Conservation (phyloP, 371 early-diverging fungal species). For the Mortierella polycephala region DNA sequence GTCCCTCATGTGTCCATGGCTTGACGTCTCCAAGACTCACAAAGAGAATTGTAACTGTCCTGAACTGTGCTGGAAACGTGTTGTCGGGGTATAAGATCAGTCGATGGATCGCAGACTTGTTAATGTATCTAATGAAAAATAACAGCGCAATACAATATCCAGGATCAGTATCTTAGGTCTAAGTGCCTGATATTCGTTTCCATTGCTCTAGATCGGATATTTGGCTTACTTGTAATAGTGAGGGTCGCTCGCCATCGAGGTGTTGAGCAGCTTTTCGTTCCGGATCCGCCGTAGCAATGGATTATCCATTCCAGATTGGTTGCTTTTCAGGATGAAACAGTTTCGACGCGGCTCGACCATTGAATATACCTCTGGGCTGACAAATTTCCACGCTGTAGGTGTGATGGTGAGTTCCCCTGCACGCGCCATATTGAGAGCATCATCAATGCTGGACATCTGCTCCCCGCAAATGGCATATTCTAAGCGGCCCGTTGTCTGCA, state of each 20-base stretch:
- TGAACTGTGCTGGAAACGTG: conserved; percentile 66
- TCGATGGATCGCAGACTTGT: conserved; percentile 64
- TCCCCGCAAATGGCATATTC: conserved; percentile 73
- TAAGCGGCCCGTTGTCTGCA: conserved; percentile 48
- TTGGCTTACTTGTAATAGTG: conserved; percentile 57
- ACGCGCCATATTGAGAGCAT: conserved; percentile 63
- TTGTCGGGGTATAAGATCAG: conserved; percentile 61
- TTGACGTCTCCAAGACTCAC: conserved; percentile 66
- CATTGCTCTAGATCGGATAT: neutral
- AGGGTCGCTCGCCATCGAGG: conserved; percentile 54
- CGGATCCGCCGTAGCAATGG: conserved; percentile 30
- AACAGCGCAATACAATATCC: neutral
- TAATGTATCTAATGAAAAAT: conserved; percentile 55
- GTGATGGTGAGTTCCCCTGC: conserved; percentile 72
- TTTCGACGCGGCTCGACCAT: conserved; percentile 56
- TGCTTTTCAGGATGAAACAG: conserved; percentile 59
- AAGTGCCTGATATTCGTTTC: too few relatives aligned
- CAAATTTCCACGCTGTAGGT: conserved; percentile 58
- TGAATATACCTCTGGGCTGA: conserved; percentile 43
- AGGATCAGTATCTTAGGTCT: too few relatives aligned
- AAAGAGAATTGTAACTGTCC: conserved; percentile 70
- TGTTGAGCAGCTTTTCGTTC: conserved; percentile 28
- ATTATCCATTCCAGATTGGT: neutral
- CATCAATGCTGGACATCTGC: conserved; percentile 64
- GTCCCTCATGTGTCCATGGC: conserved; percentile 58